A percentile compares a stretch with the other conserved stretches of the same genome.
These are phyloP conservation scores for Pisolithus orientalis DNA, from an alignment of 768 basidiomycete species.

Conservation along the genomic window DNA sequence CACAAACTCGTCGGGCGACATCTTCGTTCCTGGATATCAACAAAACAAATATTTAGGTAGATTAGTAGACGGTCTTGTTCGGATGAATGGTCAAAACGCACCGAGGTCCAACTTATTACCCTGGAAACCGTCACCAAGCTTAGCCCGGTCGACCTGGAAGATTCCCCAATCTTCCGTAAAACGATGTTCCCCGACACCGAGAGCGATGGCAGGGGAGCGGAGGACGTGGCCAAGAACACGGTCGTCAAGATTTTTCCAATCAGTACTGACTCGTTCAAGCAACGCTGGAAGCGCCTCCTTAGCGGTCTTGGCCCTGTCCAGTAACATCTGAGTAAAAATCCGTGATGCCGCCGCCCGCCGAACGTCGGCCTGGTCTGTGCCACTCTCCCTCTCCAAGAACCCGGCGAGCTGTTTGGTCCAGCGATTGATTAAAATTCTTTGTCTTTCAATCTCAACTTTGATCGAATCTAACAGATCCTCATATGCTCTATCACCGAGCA, in stretches of 20 bases:
- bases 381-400: conserved; percentile 9
- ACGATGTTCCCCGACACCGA: conserved; percentile 14
- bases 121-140: conserved; percentile 24
- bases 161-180: conserved; percentile 31
- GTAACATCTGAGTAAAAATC: conserved; percentile 7
- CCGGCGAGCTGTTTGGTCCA: conserved; percentile 23
- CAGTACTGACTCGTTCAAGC: conserved; percentile 9
- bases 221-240: conserved; percentile 31
- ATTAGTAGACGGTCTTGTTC: conserved; percentile 18
- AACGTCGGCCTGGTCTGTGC: too few relatives aligned
- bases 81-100: conserved; percentile 24
- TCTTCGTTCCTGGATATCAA: conserved; percentile 15
- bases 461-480: too few relatives aligned
- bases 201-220: conserved; percentile 23
- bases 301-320: conserved; percentile 11
- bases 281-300: conserved; percentile 19
- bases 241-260: conserved; percentile 10
- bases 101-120: conserved; percentile 32
- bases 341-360: conserved; percentile 4
- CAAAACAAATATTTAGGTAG: not conserved
- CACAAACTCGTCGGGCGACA: conserved; percentile 15
- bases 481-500: too few relatives aligned
- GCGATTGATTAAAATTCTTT: conserved; percentile 21
- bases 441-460: too few relatives aligned
- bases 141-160: conserved; percentile 28